Evolutionary conservation across 2,329 filamentous ascomycete genomes (phyloP).

Genomic region (Ilyonectria robusta): DNA sequence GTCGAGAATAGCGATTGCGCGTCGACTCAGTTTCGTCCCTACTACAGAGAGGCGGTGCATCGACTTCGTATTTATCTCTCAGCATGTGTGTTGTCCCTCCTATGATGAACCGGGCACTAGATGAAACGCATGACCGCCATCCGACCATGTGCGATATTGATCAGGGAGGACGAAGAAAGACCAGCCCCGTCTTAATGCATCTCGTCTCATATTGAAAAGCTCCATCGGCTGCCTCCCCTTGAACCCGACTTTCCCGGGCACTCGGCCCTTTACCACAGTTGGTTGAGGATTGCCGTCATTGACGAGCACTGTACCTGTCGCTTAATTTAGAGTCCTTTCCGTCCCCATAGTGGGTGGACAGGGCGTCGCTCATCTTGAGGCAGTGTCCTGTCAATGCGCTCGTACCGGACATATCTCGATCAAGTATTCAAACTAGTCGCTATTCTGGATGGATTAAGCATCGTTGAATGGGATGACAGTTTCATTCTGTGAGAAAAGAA

Average conservation of each 20-base stretch:
- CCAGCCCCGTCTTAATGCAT: slow-evolving; percentile 13
- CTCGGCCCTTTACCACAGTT: slow-evolving; percentile 1
- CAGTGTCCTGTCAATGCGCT: not conserved
- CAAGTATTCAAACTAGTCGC: not conserved
- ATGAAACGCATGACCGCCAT: slow-evolving; percentile 10
- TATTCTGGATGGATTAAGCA: not conserved
- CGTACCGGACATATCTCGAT: not conserved
- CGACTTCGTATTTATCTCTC: not conserved
- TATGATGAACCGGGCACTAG: not conserved
- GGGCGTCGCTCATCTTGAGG: not conserved
- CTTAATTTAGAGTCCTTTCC: slow-evolving; percentile 10
- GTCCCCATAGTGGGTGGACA: slow-evolving; percentile 2
- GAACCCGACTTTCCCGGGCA: not conserved
- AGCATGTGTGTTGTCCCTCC: slow-evolving; percentile 4
- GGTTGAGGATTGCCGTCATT: not conserved
- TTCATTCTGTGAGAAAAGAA: not conserved
- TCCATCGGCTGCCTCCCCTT: not conserved
- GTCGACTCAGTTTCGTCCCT: not conserved
- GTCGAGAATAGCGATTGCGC: not conserved
- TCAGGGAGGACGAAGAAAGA: not conserved
- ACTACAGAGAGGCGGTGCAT: not conserved
- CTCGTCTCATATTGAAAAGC: slow-evolving; percentile 26
- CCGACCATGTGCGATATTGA: not conserved
- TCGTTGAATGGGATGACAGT: not conserved
- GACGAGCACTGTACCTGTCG: slow-evolving; percentile 1